Evolutionary conservation across 2,329 filamentous ascomycete genomes (phyloP), one percentile per base, ranked within the genome.

Genomic region (Ophiognomonia clavigignenti-juglandacearum): DNA sequence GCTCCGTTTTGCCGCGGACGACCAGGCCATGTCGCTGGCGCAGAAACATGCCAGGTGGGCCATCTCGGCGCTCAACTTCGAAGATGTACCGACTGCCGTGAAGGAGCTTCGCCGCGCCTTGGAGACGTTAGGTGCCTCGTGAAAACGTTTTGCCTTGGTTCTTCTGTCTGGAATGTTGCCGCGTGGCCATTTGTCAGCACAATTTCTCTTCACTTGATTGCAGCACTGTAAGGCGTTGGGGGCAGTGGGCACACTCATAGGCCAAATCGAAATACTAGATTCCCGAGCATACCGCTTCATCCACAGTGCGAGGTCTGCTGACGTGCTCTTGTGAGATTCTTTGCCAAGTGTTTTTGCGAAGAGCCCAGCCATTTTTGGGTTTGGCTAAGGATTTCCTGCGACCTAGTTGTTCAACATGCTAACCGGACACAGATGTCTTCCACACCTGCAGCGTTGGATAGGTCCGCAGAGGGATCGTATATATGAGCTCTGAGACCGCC

Each of bases 31-130:
- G 29, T 72, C 80, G 29, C 78, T 83, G 57, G 92, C 93, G 4
- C 90, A 96, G 64, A 98, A 97, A 63, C 93, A 97, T 69, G 91
- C 92, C 2, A 90, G 89, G 59, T 98, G 89, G 88, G 93, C 93
- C 0, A 95, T 97, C 35, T 96, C 91, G 10, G 93, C 93, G 0
- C 70, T 98, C 39, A 96, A 96, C 59, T 98, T 98, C 65, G 93
- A 98, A 57, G 93, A 98, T 63, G 86, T 95, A 2, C 75, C 84
- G 1, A 98, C 93, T 0, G 93, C 93, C 0, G 83, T 97, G 4
- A 83, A 84, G 59, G 91, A 98, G 61, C 65, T 98, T 52, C 80
- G 80, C 43, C 82, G 80, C 50, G 93, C 93, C 3, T 68, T 98
- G 53, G 72, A 78, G 47, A 69, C 74, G 16, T 68, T 96, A 40